Conservation (phyloP, 164 flowering plant genomes). For the Tetracentron sinense region DNA sequence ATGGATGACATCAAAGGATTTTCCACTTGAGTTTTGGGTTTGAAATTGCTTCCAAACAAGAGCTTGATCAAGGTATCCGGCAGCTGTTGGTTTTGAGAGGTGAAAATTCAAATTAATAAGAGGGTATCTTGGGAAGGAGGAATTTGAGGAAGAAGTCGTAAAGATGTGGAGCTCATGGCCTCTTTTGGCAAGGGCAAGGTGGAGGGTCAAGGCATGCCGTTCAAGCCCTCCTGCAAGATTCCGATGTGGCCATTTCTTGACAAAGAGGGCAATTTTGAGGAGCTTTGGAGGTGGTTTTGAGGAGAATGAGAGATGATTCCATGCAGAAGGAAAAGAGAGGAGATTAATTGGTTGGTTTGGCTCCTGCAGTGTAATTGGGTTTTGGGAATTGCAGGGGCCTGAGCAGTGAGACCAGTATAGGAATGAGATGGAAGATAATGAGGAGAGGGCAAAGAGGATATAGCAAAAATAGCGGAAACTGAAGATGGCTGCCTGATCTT, state of each 20-base stretch:
- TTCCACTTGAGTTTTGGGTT: constrained; percentile 41
- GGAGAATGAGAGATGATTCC: constrained; percentile 64
- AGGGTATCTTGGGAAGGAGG: constrained; percentile 32
- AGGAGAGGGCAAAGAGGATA: constrained; percentile 15
- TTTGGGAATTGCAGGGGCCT: constrained; percentile 14
- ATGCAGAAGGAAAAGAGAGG: constrained; percentile 40
- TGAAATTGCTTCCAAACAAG: constrained; percentile 55
- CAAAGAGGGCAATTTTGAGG: constrained; percentile 68
- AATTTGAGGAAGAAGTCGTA: constrained; percentile 28
- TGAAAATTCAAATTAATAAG: constrained; percentile 46
- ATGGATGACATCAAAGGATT: constrained; percentile 31
- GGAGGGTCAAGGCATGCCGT: constrained; percentile 75
- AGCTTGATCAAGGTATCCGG: constrained; percentile 56
- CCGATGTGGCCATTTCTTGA: constrained; percentile 59
- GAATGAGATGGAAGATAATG: constrained; percentile 22
- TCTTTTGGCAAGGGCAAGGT: constrained; percentile 34
- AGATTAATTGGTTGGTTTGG: constrained; percentile 31
- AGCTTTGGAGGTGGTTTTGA: constrained; percentile 32
- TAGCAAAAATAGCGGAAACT: constrained; percentile 14
- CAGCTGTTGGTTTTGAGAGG: constrained; percentile 50
- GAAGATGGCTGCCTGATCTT: constrained; percentile 12
- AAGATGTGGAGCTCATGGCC: constrained; percentile 33
- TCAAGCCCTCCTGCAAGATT: constrained; percentile 60
- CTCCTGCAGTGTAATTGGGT: constrained; percentile 7
- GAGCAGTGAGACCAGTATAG: constrained; percentile 37